Percentiles rank a stretch among this genome's conserved stretches.
Evolutionary conservation across 177 flowering plant genomes (phyloP).

Genomic region (Telopea speciosissima): DNA sequence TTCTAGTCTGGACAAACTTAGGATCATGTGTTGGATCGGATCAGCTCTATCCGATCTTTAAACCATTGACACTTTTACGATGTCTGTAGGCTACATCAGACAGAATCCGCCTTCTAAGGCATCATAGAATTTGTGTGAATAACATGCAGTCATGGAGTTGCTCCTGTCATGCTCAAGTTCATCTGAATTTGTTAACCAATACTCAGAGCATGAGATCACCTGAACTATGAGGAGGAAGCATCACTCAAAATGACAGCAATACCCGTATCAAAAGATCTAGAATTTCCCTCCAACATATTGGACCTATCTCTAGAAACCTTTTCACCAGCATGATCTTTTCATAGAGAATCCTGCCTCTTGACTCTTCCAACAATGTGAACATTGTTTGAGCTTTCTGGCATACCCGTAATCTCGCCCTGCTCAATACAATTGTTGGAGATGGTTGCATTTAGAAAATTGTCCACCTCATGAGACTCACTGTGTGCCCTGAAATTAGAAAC

Average conservation of each 20-base stretch:
- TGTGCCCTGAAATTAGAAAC: conserved; percentile 21
- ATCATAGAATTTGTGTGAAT: too few species aligned
- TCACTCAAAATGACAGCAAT: conserved; percentile 24
- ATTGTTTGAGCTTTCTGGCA: conserved; percentile 9
- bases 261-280: conserved; percentile 17
- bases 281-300: conserved; percentile 11
- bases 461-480: conserved; percentile 11
- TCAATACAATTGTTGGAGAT: neutral
- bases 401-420: conserved; percentile 2
- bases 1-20: neutral
- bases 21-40: neutral
- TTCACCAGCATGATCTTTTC: conserved; percentile 12
- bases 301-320: conserved; percentile 12
- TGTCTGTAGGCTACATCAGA: neutral
- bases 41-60: too few species aligned
- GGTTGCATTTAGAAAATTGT: neutral
- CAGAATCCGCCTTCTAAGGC: neutral
- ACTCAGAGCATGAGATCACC: neutral
- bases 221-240: conserved; percentile 3
- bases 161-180: neutral
- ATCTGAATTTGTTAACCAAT: neutral
- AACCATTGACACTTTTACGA: too few species aligned
- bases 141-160: neutral
- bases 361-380: conserved; percentile 12
- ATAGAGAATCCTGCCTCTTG: conserved; percentile 10